phyloP scores from a whole-genome alignment of 768 basidiomycete species.

The Amanita polypyramis region DNA sequence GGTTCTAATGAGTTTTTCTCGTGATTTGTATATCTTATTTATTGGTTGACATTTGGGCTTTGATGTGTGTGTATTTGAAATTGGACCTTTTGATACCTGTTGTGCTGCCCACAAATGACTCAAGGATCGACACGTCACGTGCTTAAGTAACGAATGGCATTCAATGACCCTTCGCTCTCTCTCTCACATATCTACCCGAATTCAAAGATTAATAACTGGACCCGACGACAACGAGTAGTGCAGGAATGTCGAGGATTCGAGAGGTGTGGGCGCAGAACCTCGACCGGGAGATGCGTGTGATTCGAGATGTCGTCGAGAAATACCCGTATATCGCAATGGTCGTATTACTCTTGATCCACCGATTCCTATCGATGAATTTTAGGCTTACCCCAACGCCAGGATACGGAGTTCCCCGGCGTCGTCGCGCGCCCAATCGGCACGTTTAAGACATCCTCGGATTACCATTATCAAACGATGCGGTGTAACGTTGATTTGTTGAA shows the following conservation, averaged over 20 bases:
- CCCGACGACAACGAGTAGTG: background rate
- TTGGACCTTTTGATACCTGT: background rate
- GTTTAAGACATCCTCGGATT: conserved; percentile 95
- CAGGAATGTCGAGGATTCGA: conserved; percentile 70
- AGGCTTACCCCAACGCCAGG: conserved; percentile 39
- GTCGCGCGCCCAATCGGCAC: conserved; percentile 94
- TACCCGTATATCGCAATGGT: conserved; percentile 96
- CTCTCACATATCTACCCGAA: background rate
- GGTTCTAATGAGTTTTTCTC: conserved; percentile 32
- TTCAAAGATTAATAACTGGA: background rate
- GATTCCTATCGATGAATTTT: conserved; percentile 9
- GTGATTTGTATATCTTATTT: no score
- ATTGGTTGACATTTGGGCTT: background rate
- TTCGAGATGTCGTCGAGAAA: conserved; percentile 78
- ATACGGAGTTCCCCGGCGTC: conserved; percentile 98
- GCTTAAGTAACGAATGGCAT: conserved; percentile 1
- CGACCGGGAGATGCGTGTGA: conserved; percentile 82
- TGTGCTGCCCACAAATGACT: no score
- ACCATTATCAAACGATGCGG: conserved; percentile 99
- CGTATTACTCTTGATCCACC: conserved; percentile 21
- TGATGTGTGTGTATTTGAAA: background rate
- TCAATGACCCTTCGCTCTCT: background rate
- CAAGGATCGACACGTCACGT: conserved; percentile 1
- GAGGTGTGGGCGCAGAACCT: conserved; percentile 96
- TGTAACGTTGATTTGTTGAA: conserved; percentile 98